Evolutionary conservation across 371 early-diverging fungal genomes (phyloP).

Genomic region (Rhizopus arrhizus): DNA sequence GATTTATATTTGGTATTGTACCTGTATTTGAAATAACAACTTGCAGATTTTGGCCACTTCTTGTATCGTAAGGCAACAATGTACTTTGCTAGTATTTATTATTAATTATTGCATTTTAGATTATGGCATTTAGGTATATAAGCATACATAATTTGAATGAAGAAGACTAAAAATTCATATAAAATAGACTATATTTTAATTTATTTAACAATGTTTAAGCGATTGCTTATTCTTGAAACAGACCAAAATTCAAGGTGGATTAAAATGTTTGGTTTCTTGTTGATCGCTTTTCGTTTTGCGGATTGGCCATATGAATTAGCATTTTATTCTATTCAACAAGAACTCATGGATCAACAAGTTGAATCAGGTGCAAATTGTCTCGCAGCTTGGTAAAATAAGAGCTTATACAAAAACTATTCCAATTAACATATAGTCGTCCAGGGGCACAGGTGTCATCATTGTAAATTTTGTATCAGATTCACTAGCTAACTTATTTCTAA

Average conservation of each 20-base stretch:
- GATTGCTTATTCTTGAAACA: slow-evolving; percentile 41
- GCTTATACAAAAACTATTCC: neutral
- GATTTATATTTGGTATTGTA: slow-evolving; percentile 44
- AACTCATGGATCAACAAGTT: slow-evolving; percentile 30
- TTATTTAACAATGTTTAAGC: slow-evolving; percentile 47
- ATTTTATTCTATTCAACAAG: slow-evolving; percentile 28
- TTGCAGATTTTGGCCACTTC: slow-evolving; percentile 44
- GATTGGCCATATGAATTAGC: slow-evolving; percentile 54
- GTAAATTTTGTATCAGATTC: slow-evolving; percentile 48
- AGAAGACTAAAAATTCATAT: neutral
- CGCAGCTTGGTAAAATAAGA: slow-evolving; percentile 29
- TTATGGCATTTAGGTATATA: slow-evolving; percentile 28
- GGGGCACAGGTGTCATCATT: slow-evolving; percentile 50
- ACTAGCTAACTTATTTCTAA: slow-evolving; percentile 44
- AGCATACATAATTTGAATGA: neutral
- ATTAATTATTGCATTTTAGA: slow-evolving; percentile 1
- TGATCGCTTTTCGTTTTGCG: slow-evolving; percentile 43
- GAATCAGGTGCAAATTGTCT: slow-evolving; percentile 36
- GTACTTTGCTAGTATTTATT: neutral
- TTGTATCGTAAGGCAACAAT: slow-evolving; percentile 42
- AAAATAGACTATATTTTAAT: slow-evolving; percentile 34
- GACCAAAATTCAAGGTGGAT: slow-evolving; percentile 39
- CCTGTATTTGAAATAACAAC: slow-evolving; percentile 50
- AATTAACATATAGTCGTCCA: neutral
- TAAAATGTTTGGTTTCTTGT: slow-evolving; percentile 31